Base-by-base conservation (phyloP, 2,329 filamentous ascomycete species). In the Xylariaceae sp. region DNA sequence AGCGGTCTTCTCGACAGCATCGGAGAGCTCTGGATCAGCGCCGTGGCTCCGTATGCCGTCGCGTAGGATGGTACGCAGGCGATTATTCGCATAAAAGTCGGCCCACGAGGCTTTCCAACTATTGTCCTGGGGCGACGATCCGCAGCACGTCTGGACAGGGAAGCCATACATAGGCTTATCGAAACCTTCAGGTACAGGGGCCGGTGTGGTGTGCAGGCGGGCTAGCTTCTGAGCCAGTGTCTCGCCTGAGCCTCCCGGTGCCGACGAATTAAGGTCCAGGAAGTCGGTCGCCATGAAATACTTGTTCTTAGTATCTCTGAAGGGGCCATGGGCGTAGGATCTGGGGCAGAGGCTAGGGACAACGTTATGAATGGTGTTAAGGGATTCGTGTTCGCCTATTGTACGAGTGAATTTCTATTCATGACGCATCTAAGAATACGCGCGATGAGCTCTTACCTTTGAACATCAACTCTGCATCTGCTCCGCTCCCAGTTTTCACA, bases 141-240 rank as follows among this genome's bases (percentile, higher is more conserved):
- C 92, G 71, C 93, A 97, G 72, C 89, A 96, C 0, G 92, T 97
- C 1, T 88, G 76, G 0, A 88, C 86, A 0, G 89, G 88, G 67
- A 97, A 97, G 2, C 93, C 93, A 62, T 93, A 97, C 72, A 85
- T 77, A 2, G 85, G 84, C 30, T 67, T 77, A 1, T 79, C 72
- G 59, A 82, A 78, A 16, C 83, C 84, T 9, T 81, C 70, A 1
- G 86, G 86, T 0, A 78, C 70, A 0, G 90, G 88, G 0, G 89
- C 89, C 0, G 88, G 84, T 1, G 86, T 91, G 2, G 82, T 86
- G 71, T 97, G 93, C 39, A 97, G 75, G 65, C 81, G 84, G 1
- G 89, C 91, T 6, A 97, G 77, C 70, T 96, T 92, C 57, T 81
- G 73, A 0, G 91, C 91, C 1, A 97, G 77, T 1, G 82, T 85